Evolutionary conservation across 306 rosid species (phyloP).

Genomic region (Glycyrrhiza uralensis): DNA sequence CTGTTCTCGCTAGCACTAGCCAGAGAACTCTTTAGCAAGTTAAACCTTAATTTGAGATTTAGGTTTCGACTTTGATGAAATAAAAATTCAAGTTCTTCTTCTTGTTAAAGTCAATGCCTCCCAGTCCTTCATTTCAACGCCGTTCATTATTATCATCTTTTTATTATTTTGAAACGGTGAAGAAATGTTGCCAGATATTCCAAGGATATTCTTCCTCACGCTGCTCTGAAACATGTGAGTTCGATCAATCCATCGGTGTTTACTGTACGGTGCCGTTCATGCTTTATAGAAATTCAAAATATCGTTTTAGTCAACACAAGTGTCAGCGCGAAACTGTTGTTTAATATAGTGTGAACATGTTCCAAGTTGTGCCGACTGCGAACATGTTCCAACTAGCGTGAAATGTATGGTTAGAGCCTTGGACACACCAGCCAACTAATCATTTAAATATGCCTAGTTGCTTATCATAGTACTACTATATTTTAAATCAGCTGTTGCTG

Average conservation of each 20-base stretch:
- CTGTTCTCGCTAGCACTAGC: not conserved
- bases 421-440: not conserved
- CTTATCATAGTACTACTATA: not conserved
- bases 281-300: not conserved
- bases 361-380: not conserved
- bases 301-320: not conserved
- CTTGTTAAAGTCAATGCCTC: not conserved
- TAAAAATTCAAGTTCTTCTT: not conserved
- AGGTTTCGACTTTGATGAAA: not conserved
- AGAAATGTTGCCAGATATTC: not conserved
- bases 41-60: not conserved
- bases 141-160: not conserved
- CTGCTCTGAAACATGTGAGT: not conserved
- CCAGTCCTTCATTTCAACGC: not conserved
- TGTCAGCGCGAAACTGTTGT: not conserved
- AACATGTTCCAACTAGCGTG: not conserved
- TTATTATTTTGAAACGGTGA: not conserved
- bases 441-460: not conserved
- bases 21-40: not conserved
- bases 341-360: too few relatives aligned
- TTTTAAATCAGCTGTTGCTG: not conserved
- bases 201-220: conserved; percentile 1
- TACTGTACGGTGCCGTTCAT: not conserved
- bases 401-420: not conserved
- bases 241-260: not conserved